These are phyloP conservation scores for Byssoonygena ceratinophila DNA, from an alignment of 2,329 filamentous ascomycete genomes.

Conservation along the genomic window DNA sequence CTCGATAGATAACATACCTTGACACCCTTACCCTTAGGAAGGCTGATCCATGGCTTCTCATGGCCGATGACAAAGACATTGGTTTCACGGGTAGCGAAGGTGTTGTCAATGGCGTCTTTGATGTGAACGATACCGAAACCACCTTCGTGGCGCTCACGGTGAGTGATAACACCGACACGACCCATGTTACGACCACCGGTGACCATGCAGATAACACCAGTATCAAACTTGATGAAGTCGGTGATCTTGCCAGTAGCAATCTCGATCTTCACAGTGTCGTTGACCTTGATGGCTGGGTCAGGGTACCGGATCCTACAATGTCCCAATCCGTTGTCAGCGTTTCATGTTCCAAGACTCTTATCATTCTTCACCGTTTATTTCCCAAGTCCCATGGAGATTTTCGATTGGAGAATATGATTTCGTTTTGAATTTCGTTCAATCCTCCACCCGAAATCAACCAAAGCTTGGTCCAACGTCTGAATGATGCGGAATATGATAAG, in stretches of 20 bases:
- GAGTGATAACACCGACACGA: conserved; percentile 99
- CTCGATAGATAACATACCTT: no score
- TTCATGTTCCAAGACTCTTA: conserved; percentile 12
- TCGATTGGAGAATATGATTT: conserved; percentile 21
- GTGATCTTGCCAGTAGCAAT: conserved; percentile 92
- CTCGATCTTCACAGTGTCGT: conserved; percentile 99
- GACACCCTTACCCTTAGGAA: conserved; percentile 99
- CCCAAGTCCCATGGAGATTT: conserved; percentile 17
- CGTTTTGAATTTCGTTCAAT: neutral
- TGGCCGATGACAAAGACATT: conserved; percentile 99
- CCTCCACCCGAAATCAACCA: conserved; percentile 49
- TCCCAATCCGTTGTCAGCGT: conserved; percentile 28
- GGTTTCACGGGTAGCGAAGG: conserved; percentile 96
- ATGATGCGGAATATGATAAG: conserved; percentile 65
- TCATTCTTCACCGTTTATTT: conserved; percentile 9
- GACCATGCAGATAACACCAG: conserved; percentile 93
- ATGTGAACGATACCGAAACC: conserved; percentile 99
- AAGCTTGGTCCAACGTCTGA: conserved; percentile 99
- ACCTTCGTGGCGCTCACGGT: conserved; percentile 99
- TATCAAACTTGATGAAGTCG: conserved; percentile 98
- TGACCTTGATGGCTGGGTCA: conserved; percentile 96
- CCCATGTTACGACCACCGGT: conserved; percentile 99
- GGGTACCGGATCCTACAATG: conserved; percentile 88
- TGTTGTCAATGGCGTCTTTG: conserved; percentile 99
- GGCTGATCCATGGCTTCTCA: conserved; percentile 98